Evolutionary conservation across 768 basidiomycete species (phyloP).

Genomic region (Amanita pallidorosea): DNA sequence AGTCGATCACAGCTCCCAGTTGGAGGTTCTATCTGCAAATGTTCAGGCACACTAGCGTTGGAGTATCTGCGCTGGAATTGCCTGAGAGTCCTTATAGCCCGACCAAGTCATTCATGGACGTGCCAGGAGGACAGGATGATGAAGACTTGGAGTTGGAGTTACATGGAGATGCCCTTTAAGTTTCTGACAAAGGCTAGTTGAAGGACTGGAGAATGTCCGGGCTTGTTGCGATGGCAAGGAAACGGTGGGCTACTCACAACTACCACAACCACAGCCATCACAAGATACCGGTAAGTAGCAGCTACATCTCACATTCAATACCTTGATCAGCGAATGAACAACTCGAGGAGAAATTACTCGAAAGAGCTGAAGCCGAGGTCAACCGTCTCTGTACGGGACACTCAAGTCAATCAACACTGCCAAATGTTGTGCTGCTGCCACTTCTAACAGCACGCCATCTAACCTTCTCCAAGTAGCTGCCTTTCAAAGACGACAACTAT

Average conservation of each 20-base stretch:
- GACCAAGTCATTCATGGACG: slow-evolving; percentile 54
- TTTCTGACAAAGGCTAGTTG: slow-evolving; percentile 75
- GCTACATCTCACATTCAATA: no score
- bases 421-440: no score
- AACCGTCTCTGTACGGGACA: no score
- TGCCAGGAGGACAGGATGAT: slow-evolving; percentile 29
- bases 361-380: no score
- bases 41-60: slow-evolving; percentile 82
- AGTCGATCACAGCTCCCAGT: slow-evolving; percentile 73
- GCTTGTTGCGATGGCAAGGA: slow-evolving; percentile 88
- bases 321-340: no score
- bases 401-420: no score
- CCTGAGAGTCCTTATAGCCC: slow-evolving; percentile 75
- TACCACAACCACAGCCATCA: slow-evolving; percentile 49
- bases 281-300: no score
- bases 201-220: slow-evolving; percentile 91
- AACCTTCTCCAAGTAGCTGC: no score
- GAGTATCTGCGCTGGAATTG: slow-evolving; percentile 81
- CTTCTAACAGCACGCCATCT: no score
- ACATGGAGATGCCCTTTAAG: slow-evolving; percentile 61
- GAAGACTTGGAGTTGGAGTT: slow-evolving; percentile 78
- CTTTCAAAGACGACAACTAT: no score
- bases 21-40: slow-evolving; percentile 69
- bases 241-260: slow-evolving; percentile 64
- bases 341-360: no score